phyloP scores from a whole-genome alignment of 306 rosid species.

The Alnus glutinosa region DNA sequence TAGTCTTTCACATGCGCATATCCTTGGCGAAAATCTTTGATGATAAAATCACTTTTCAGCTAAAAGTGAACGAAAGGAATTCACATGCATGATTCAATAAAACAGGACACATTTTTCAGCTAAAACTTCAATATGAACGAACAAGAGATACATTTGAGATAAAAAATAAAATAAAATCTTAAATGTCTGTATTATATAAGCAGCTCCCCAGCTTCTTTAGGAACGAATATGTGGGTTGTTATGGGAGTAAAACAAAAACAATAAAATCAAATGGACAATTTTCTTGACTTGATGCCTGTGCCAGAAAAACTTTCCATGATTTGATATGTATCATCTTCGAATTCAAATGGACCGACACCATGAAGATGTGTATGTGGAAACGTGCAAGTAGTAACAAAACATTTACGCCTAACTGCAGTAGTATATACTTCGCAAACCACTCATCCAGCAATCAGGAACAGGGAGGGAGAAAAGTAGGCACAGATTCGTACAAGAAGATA shows the following conservation, averaged over 20 bases:
- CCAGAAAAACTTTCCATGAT: not conserved
- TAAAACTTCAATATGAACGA: not conserved
- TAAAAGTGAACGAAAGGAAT: too few species aligned
- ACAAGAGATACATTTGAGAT: not conserved
- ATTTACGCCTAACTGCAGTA: slow-evolving; percentile 4
- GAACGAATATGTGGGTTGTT: not conserved
- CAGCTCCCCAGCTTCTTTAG: not conserved
- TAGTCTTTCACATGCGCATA: too few species aligned
- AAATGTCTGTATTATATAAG: not conserved
- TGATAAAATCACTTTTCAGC: too few species aligned
- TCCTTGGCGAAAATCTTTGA: too few species aligned
- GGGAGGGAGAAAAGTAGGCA: not conserved
- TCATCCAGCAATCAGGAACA: not conserved
- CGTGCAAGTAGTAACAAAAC: slow-evolving; percentile 9
- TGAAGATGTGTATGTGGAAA: not conserved
- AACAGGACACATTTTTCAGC: too few species aligned
- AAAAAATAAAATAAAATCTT: too few species aligned
- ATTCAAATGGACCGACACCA: slow-evolving; percentile 19
- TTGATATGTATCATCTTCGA: not conserved
- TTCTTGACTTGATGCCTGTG: too few species aligned
- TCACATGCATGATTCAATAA: too few species aligned
- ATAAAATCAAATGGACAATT: too few species aligned
- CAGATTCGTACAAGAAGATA: not conserved
- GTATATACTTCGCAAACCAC: not conserved
- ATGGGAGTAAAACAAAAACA: not conserved